Percentiles rank a stretch among this genome's conserved stretches.
Conservation (phyloP, 441 rosid species). For the Bruguiera hainesii region DNA sequence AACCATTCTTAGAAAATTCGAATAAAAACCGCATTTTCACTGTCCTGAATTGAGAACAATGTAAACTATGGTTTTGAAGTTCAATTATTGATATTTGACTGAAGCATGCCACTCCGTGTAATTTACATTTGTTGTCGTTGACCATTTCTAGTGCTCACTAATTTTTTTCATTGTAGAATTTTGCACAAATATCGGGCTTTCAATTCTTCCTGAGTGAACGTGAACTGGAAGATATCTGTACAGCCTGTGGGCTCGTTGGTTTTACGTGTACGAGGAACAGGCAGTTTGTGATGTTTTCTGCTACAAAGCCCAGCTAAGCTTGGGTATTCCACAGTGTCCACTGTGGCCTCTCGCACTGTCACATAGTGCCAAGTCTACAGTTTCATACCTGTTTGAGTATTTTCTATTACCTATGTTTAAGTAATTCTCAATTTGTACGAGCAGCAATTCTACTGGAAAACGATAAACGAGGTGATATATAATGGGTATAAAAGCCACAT, state of each 20-base stretch:
- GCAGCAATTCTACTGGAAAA: too few relatives aligned
- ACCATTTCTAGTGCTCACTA: not conserved
- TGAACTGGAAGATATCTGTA: constrained; percentile 73
- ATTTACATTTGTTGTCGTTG: not conserved
- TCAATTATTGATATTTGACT: constrained; percentile 1
- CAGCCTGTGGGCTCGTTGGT: constrained; percentile 63
- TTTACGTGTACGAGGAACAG: constrained; percentile 52
- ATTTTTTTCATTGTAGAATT: constrained; percentile 32
- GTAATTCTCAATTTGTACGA: not conserved
- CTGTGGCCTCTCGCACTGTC: not conserved
- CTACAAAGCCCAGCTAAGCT: constrained; percentile 53
- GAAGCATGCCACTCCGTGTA: not conserved
- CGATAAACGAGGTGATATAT: too few relatives aligned
- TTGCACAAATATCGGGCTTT: constrained; percentile 43
- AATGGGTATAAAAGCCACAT: too few relatives aligned
- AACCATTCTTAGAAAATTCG: not conserved
- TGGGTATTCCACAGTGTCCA: not conserved
- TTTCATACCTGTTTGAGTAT: not conserved
- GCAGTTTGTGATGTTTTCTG: constrained; percentile 67
- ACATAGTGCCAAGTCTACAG: not conserved
- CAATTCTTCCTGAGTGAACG: constrained; percentile 46
- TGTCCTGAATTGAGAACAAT: not conserved
- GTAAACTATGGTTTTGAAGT: not conserved
- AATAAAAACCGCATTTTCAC: not conserved
- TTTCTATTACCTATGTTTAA: not conserved